A percentile compares a stretch with the other conserved stretches of the same genome.
Evolutionary conservation across 1,284 basidiomycete genomes (phyloP).

Genomic region (Rhodofomes roseus): DNA sequence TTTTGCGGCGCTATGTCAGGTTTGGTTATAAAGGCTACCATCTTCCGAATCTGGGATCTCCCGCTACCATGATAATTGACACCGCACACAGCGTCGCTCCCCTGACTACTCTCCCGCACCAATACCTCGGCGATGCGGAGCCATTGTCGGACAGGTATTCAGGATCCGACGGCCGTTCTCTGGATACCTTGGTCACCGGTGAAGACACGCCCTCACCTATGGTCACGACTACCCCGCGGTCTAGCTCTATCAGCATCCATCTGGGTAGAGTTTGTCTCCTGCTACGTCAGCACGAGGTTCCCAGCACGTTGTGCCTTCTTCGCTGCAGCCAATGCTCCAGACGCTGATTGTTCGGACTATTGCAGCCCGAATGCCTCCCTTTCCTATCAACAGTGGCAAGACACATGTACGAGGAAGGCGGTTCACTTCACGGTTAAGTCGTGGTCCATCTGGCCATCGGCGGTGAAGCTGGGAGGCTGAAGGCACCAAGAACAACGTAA

Average conservation of each 20-base stretch:
- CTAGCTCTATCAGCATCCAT: not conserved
- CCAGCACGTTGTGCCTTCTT: not conserved
- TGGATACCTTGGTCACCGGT: not conserved
- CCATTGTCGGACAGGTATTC: not conserved
- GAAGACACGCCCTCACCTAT: not conserved
- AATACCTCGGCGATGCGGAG: not conserved
- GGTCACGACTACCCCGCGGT: not conserved
- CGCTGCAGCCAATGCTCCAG: not conserved
- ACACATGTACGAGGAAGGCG: not conserved
- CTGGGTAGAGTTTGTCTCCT: not conserved
- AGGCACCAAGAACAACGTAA: not conserved
- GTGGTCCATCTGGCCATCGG: not conserved
- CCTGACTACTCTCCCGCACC: not conserved
- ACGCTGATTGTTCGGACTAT: not conserved
- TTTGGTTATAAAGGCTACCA: not conserved
- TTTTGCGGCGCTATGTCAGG: not conserved
- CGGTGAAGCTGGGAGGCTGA: not conserved
- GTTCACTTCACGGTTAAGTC: not conserved
- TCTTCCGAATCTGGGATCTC: not conserved
- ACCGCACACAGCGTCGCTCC: not conserved
- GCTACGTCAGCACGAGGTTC: constrained; percentile 1
- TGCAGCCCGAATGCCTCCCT: not conserved
- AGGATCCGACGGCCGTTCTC: not conserved
- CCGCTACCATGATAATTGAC: not conserved
- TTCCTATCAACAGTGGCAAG: not conserved